phyloP scores from a whole-genome alignment of 805 yeast genomes.

The Candida andamanensis region DNA sequence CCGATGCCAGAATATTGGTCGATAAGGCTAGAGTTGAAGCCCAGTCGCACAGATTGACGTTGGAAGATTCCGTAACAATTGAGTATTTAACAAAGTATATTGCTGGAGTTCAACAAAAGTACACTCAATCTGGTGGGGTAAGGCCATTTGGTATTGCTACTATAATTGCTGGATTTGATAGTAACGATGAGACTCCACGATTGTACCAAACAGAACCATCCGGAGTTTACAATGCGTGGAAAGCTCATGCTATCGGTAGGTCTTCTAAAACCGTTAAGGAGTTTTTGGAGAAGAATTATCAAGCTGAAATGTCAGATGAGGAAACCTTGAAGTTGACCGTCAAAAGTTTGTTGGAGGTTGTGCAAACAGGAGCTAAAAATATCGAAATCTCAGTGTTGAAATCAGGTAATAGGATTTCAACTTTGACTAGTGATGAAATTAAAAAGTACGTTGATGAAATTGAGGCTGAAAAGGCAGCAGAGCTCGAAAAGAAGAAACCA shows the following conservation, averaged over 20 bases:
- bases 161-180: constrained; percentile 92
- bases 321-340: constrained; percentile 77
- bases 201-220: constrained; percentile 95
- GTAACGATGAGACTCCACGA: constrained; percentile 72
- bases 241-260: constrained; percentile 95
- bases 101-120: constrained; percentile 96
- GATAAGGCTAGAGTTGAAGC: constrained; percentile 97
- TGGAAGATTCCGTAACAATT: constrained; percentile 88
- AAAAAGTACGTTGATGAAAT: constrained; percentile 72
- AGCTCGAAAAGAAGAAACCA: constrained; percentile 67
- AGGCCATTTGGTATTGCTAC: constrained; percentile 97
- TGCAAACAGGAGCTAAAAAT: constrained; percentile 95
- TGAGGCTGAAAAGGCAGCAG: constrained; percentile 83
- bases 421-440: constrained; percentile 65
- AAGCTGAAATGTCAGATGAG: constrained; percentile 55
- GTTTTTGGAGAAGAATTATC: constrained; percentile 84
- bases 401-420: constrained; percentile 57
- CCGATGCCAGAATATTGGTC: constrained; percentile 93
- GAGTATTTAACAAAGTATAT: constrained; percentile 91
- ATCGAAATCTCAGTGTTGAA: constrained; percentile 87
- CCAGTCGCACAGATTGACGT: constrained; percentile 86
- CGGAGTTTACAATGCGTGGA: constrained; percentile 96
- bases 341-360: constrained; percentile 87
- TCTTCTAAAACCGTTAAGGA: constrained; percentile 93
- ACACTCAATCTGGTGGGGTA: constrained; percentile 97